Base-by-base conservation (phyloP, 83 land plant species). In the Thuja plicata region DNA sequence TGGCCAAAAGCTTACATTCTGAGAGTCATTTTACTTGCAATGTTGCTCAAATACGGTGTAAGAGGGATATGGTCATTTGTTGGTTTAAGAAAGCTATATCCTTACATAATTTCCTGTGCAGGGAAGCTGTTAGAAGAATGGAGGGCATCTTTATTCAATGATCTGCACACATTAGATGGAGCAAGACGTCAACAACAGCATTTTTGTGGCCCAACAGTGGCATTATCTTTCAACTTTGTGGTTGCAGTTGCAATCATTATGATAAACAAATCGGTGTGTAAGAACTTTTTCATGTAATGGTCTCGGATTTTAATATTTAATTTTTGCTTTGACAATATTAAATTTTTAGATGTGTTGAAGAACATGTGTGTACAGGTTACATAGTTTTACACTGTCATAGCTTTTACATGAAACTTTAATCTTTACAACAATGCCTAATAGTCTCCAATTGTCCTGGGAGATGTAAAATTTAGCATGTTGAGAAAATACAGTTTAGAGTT, bases 201-300 rank as follows among this genome's bases (percentile, higher is more conserved):
- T 8, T 74, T 93, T 73, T 96, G 97, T 89, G 96, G 97, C 27
- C 96, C 97, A 2, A 86, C 83, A 5, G 92, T 93, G 71, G 95
- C 97, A 41, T 82, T 94, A 24, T 66, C 93, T 19, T 95, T 95
- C 90, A 94, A 95, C 89, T 95, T 95, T 86, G 41, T 94, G 30
- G 92, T 95, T 38, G 91, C 97, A 41, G 94, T 95, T 81, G 96
- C 91, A 10, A 95, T 95, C 43, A 95, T 95, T 57, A 71, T 95
- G 88, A 90, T 92, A 82, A 95, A 95, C 92, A 95, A 95, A 89
- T 43, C 91, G 89, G 97, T 95, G 54, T 8, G 86, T 40, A 40
- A 40, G 62, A 46, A 41, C 8, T 38, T 86, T 35, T 57, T 11
- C 43, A 8, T 60, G 15, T 45, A 21, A 46, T 87, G 71, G 54